Evolutionary conservation across 2,329 filamentous ascomycete species (phyloP).

Genomic region (Truncatella angustata): DNA sequence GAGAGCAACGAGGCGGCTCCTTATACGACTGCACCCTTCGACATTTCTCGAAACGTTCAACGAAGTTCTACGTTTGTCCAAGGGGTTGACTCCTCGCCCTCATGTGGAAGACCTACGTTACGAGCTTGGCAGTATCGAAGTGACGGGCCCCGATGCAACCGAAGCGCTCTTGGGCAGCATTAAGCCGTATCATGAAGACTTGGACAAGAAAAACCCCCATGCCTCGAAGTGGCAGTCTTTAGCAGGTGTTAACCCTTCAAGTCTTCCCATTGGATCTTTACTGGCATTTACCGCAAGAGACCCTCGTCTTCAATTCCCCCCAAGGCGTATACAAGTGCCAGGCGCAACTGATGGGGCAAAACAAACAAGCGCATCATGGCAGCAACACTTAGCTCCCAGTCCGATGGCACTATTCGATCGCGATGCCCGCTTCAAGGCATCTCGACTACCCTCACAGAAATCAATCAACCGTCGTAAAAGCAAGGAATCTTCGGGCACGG

Average conservation of each 20-base stretch:
- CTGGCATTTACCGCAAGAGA: constrained; percentile 75
- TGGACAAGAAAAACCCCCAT: constrained; percentile 36
- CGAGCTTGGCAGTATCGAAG: constrained; percentile 60
- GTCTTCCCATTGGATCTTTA: constrained; percentile 67
- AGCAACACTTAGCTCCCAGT: constrained; percentile 54
- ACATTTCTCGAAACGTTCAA: constrained; percentile 70
- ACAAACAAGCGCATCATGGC: constrained; percentile 33
- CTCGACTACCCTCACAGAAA: constrained; percentile 71
- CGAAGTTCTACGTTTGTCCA: constrained; percentile 55
- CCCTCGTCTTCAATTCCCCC: constrained; percentile 77
- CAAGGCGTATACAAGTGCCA: constrained; percentile 46
- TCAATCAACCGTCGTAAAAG: constrained; percentile 75
- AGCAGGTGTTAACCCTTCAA: constrained; percentile 59
- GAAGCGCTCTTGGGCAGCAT: constrained; percentile 74
- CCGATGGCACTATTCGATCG: constrained; percentile 66
- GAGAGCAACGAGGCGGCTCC: constrained; percentile 43
- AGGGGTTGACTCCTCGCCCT: constrained; percentile 59
- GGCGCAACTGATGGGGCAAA: constrained; percentile 29
- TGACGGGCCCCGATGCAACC: constrained; percentile 69
- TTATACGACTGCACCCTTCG: constrained; percentile 80
- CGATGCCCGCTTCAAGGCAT: constrained; percentile 61
- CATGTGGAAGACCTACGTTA: constrained; percentile 68
- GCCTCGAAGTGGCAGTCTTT: constrained; percentile 51
- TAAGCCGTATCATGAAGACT: constrained; percentile 43
- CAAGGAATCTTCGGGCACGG: constrained; percentile 59